Evolutionary conservation across 306 rosid genomes (phyloP).

Genomic region (Trifolium fragiferum): DNA sequence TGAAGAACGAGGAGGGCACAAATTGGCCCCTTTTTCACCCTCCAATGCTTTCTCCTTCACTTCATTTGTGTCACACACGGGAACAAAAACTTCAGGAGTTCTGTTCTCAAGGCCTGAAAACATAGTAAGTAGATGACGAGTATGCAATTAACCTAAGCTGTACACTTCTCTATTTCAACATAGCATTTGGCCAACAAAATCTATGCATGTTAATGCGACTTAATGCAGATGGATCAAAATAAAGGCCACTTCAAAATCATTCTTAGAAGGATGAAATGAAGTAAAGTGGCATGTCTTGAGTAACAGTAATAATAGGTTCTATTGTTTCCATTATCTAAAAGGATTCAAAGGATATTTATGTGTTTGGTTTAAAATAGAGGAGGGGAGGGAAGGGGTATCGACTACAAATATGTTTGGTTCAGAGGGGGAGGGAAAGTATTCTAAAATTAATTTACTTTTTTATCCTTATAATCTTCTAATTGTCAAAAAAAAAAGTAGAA

Average conservation of each 20-base stretch:
- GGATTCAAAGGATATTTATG: neutral
- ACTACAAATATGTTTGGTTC: no score
- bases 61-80: constrained; percentile 40
- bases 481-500: no score
- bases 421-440: no score
- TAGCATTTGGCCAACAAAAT: constrained; percentile 21
- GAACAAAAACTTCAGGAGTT: constrained; percentile 48
- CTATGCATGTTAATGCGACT: constrained; percentile 20
- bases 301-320: neutral
- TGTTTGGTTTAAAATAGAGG: no score
- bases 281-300: neutral
- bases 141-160: constrained; percentile 13
- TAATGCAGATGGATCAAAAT: constrained; percentile 7
- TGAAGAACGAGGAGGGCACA: constrained; percentile 48
- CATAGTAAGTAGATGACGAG: constrained; percentile 31
- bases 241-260: constrained; percentile 8
- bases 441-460: no score
- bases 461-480: no score
- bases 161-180: constrained; percentile 28
- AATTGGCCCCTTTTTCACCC: constrained; percentile 46
- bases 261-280: neutral
- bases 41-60: constrained; percentile 52
- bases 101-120: constrained; percentile 53
- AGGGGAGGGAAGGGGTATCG: no score
- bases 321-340: neutral